Evolutionary conservation across 345 rosid genomes (phyloP), one percentile per base, ranked within the genome.

Genomic region (Boechera stricta): DNA sequence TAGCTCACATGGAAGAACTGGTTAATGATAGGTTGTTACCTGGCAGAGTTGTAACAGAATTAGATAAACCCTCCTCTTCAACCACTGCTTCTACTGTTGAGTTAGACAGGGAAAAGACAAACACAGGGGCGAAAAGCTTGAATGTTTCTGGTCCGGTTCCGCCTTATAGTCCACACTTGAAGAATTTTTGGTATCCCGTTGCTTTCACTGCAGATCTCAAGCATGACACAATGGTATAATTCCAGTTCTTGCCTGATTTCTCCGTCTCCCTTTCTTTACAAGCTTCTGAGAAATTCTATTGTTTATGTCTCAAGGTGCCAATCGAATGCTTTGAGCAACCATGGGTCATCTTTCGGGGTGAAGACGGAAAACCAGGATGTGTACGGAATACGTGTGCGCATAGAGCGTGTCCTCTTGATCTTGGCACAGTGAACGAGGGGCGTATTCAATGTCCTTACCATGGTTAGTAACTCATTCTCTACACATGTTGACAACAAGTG

Each of bases 381-480:
- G 93, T 95, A 63, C 90, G 76, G 79, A 92, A 95, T 82, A 89
- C 96, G 0, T 95, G 99, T 70, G 99, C 99, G 2, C 99, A 95
- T 81, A 87, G 99, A 82, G 98, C 99, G 2, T 95, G 99, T 63
- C 98, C 99, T 45, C 99, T 95, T 80, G 84, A 95, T 80, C 99
- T 95, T 67, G 99, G 99, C 67, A 87, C 94, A 0, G 92, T 95
- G 39, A 95, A 87, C 35, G 89, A 95, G 60, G 99, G 99, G 12
- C 97, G 96, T 39, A 90, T 95, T 76, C 92, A 86, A 61, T 95
- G 99, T 80, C 98, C 99, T 45, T 95, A 95, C 82, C 99, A 95
- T 54, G 98, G 99, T 95, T 48, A 87, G 99, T 90, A 67, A 13
- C 32, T 47, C 48, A 8, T 13, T 47, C 44, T 21, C 39, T 41